Percentiles rank a stretch among this genome's conserved stretches.
These are phyloP conservation scores for Cutaneotrichosporon mucoides DNA, from an alignment of 1,284 basidiomycete genomes.

Conservation along the genomic window DNA sequence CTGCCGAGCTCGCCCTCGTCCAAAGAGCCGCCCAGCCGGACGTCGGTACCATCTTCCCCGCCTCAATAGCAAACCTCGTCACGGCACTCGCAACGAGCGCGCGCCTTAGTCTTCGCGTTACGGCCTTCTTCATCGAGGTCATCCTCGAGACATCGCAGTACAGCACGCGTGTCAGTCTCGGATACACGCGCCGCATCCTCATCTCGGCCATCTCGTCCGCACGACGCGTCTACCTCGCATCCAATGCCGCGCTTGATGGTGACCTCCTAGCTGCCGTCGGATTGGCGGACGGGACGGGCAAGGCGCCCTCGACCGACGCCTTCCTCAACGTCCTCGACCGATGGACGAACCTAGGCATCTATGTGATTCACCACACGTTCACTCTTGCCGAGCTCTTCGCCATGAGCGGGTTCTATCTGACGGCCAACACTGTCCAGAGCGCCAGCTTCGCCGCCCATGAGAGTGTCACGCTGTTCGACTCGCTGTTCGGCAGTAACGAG, in stretches of 20 bases:
- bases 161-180: conserved; percentile 39
- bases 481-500: conserved; percentile 55
- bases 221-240: conserved; percentile 44
- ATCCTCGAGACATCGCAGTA: conserved; percentile 46
- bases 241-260: conserved; percentile 26
- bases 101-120: conserved; percentile 42
- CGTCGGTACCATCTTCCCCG: conserved; percentile 44
- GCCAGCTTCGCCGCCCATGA: conserved; percentile 51
- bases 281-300: background rate
- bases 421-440: conserved; percentile 41
- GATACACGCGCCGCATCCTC: conserved; percentile 45
- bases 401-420: conserved; percentile 54
- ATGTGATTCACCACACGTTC: conserved; percentile 54
- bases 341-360: conserved; percentile 55
- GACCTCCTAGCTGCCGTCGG: conserved; percentile 15
- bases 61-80: conserved; percentile 47
- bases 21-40: background rate
- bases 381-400: conserved; percentile 55
- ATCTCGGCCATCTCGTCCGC: conserved; percentile 50
- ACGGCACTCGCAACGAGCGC: conserved; percentile 47
- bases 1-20: background rate
- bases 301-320: conserved; percentile 23
- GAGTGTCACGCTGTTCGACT: conserved; percentile 53
- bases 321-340: conserved; percentile 52
- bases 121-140: conserved; percentile 49